Base-by-base conservation (phyloP, 352 stramenopile genomes). In the Peronospora belbahrii region DNA sequence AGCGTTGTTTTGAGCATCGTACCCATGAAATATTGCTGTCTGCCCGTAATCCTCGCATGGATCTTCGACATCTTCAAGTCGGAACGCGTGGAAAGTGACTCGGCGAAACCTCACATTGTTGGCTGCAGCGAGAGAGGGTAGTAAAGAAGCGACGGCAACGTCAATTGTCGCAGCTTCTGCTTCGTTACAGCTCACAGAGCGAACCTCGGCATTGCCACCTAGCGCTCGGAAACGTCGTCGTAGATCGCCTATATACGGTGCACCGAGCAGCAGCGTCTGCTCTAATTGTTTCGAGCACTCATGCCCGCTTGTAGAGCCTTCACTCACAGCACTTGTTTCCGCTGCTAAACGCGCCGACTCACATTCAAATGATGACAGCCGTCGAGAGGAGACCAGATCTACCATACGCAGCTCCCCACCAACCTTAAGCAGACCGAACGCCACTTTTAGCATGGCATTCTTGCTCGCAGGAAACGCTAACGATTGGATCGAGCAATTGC, bases 41-140 rank as follows among this genome's bases (percentile, higher is more conserved):
- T 85, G 64, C 7, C 74, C 74, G 25, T 85, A 85, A 59, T 85
- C 57, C 42, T 85, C 74, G 0, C 35, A n/a, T 4, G 61, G 49
- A 3, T 70, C 43, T 24, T 85, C 74, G 0, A 69, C 18, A 34
- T 67, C 39, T 22, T 64, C 41, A 0, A 81, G 40, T 45, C 73
- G 73, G 42, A 81, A 85, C 6, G 62, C 32, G 0, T 56, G 65
- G 41, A 67, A 70, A 20, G 54, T 67, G 10, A 50, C 34, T n/a
- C 60, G 39, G 22, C 48, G 43, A 43, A 72, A 69, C 6, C 18
- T 44, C 14, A 50, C 51, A 28, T 37, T 42, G 2, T 30, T 28
- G 19, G 24, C n/a, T 5, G 25, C 15, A 23, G 17, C 23, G 4
- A 54, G 36, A 4, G 48, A 46, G 25, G 52, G 48, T 4, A 62